Evolutionary conservation across 176 grass and related monocot genomes (phyloP).

Genomic region (Ensete glaucum): DNA sequence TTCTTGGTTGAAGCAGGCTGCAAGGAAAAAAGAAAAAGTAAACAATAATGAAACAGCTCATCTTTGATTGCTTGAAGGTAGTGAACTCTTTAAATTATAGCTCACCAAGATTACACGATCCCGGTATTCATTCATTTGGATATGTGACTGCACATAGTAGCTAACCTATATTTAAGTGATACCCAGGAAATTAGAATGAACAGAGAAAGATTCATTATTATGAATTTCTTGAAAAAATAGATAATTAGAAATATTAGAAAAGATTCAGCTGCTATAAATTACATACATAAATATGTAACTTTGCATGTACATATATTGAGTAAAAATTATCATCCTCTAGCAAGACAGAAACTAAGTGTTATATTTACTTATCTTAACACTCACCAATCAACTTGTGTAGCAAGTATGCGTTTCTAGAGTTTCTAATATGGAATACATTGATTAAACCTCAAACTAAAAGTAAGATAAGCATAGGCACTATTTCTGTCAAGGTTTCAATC

Average conservation of each 20-base stretch:
- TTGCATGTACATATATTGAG: neutral
- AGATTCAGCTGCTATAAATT: neutral
- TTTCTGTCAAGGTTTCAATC: no score
- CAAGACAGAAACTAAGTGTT: neutral
- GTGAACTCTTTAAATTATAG: neutral
- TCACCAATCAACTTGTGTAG: neutral
- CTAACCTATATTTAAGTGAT: slow-evolving; percentile 33
- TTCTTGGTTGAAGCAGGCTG: slow-evolving; percentile 53
- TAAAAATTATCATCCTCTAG: neutral
- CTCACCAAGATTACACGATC: slow-evolving; percentile 90
- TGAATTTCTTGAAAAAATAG: slow-evolving; percentile 28
- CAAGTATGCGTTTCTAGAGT: neutral
- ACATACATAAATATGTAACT: neutral
- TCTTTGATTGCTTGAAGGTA: slow-evolving; percentile 2
- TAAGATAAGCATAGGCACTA: no score
- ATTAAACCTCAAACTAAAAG: neutral
- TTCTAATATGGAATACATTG: neutral
- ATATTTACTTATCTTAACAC: no score
- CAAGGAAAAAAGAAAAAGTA: slow-evolving; percentile 26
- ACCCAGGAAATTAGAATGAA: slow-evolving; percentile 7
- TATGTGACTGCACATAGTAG: slow-evolving; percentile 92
- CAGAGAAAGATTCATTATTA: slow-evolving; percentile 4
- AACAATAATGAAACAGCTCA: slow-evolving; percentile 16
- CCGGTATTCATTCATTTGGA: slow-evolving; percentile 95
- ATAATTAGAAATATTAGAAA: neutral